Conservation (phyloP, 768 basidiomycete species). For the Suillus clintonianus region DNA sequence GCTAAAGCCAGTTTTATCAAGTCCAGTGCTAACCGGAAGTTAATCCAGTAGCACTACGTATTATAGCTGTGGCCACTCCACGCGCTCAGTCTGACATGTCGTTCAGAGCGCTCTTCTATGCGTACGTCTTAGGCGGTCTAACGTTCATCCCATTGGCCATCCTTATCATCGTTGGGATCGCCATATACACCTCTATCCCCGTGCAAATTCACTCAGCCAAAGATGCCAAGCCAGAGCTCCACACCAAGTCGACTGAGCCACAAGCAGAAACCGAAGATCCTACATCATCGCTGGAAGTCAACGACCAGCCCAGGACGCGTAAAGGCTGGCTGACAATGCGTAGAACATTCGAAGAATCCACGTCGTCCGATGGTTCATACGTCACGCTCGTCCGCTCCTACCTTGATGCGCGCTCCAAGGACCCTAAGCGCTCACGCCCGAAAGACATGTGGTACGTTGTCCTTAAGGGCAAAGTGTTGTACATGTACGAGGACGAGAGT, state of each 20-base stretch:
- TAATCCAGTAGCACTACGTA: not conserved
- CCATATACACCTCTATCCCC: constrained; percentile 87
- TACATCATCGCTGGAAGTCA: constrained; percentile 30
- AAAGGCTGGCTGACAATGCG: constrained; percentile 86
- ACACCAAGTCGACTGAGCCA: constrained; percentile 28
- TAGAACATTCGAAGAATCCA: constrained; percentile 70
- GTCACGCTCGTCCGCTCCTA: constrained; percentile 80
- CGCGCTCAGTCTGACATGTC: constrained; percentile 46
- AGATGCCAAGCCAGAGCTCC: constrained; percentile 34
- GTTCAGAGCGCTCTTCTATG: constrained; percentile 71
- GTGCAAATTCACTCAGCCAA: constrained; percentile 52
- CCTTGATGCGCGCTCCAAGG: constrained; percentile 79
- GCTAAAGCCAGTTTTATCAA: not conserved
- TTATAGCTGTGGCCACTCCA: not conserved
- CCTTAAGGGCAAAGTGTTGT: constrained; percentile 88
- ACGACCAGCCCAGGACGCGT: constrained; percentile 65
- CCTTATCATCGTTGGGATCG: constrained; percentile 54
- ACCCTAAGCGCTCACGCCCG: constrained; percentile 79
- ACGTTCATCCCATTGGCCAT: constrained; percentile 86
- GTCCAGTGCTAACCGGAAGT: not conserved
- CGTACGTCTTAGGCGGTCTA: constrained; percentile 87
- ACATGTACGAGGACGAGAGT: constrained; percentile 90
- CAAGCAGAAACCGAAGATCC: constrained; percentile 15
- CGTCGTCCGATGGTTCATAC: constrained; percentile 63
- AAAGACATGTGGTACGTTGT: constrained; percentile 94